Percentiles rank a stretch among this genome's conserved stretches.
Evolutionary conservation across 176 grass and related monocot genomes (phyloP).

Genomic region (Oryza glaberrima): DNA sequence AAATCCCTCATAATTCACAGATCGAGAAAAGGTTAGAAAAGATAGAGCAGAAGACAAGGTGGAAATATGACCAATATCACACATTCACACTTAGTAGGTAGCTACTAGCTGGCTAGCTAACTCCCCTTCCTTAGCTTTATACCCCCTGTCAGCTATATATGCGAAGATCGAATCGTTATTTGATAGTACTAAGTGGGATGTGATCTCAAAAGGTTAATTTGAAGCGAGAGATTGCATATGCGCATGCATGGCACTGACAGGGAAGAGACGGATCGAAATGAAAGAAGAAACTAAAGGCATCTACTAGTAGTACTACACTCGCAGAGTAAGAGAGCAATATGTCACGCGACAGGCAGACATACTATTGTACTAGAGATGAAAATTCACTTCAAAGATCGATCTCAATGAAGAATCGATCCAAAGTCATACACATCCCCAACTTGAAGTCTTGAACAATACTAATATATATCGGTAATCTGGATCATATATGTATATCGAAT

Average conservation of each 20-base stretch:
- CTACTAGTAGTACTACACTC: neutral
- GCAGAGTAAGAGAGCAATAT: neutral
- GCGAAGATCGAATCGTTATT: neutral
- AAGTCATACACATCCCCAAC: too few relatives aligned
- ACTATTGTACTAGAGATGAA: neutral
- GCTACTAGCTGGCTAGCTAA: neutral
- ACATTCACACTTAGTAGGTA: neutral
- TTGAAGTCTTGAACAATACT: too few relatives aligned
- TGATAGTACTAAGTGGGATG: neutral
- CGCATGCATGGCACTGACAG: neutral
- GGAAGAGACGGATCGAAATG: neutral
- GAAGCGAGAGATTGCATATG: neutral
- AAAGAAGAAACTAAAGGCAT: neutral
- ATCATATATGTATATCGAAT: too few relatives aligned
- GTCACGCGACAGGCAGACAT: neutral
- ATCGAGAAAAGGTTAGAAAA: neutral
- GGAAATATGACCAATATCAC: conserved; percentile 36
- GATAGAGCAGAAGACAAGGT: neutral
- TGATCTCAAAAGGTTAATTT: neutral
- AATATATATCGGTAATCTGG: too few relatives aligned
- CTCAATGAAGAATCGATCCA: neutral
- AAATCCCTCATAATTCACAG: neutral
- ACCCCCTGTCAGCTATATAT: neutral
- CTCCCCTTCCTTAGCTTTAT: neutral
- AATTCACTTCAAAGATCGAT: neutral